phyloP scores from a whole-genome alignment of 2,329 filamentous ascomycete genomes.

The Albophoma yamanashiensis region DNA sequence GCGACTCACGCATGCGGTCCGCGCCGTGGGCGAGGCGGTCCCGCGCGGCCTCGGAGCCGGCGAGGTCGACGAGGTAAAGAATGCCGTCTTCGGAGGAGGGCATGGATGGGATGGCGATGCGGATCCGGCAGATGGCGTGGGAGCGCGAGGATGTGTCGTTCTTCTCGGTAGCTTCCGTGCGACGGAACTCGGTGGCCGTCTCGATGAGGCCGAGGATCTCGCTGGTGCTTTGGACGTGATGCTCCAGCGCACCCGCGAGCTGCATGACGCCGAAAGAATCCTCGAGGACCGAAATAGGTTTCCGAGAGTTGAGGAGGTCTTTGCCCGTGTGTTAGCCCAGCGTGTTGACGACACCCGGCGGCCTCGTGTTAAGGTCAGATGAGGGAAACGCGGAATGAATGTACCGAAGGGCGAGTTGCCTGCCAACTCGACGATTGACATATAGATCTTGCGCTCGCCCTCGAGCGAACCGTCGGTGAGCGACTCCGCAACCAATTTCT shows the following conservation, averaged over 20 bases:
- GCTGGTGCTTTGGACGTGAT: constrained; percentile 16
- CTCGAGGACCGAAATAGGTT: constrained; percentile 31
- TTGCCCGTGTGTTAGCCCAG: not conserved
- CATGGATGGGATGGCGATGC: constrained; percentile 22
- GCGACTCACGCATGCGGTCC: constrained; percentile 33
- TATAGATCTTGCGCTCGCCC: constrained; percentile 18
- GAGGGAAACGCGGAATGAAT: not conserved
- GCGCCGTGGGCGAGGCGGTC: constrained; percentile 27
- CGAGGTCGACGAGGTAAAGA: constrained; percentile 35
- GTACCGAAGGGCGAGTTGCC: constrained; percentile 22
- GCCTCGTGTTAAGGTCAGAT: rapidly evolving
- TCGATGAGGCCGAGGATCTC: constrained; percentile 23
- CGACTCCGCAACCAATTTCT: constrained; percentile 26
- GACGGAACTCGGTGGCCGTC: constrained; percentile 25
- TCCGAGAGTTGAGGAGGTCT: constrained; percentile 31
- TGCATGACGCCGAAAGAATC: constrained; percentile 33
- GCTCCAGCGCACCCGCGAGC: constrained; percentile 30
- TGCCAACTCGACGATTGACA: constrained; percentile 28
- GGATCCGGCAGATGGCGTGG: constrained; percentile 36
- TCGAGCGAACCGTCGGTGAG: constrained; percentile 16
- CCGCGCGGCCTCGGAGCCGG: constrained; percentile 36
- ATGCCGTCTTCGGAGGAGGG: constrained; percentile 25
- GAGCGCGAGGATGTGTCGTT: constrained; percentile 38
- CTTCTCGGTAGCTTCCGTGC: constrained; percentile 30
- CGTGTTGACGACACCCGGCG: too few relatives aligned